These are phyloP conservation scores for Kodamaea laetipori DNA, from an alignment of 805 yeast genomes.

Conservation along the genomic window DNA sequence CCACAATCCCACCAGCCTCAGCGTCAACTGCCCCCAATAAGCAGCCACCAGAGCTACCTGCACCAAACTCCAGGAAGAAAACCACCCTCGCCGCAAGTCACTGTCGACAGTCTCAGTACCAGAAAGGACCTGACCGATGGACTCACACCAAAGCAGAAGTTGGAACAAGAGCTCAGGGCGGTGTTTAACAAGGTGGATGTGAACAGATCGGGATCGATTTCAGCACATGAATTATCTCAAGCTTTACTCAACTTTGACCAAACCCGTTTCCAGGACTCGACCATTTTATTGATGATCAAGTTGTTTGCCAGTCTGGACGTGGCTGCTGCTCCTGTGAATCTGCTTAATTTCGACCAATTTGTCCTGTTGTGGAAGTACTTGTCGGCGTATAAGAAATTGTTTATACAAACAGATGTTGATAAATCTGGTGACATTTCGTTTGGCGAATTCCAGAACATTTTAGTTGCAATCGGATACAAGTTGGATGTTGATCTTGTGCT, in stretches of 20 bases:
- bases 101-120: conserved; percentile 5
- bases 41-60: conserved; percentile 11
- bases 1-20: too few relatives aligned
- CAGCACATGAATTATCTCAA: conserved; percentile 56
- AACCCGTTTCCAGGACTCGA: conserved; percentile 59
- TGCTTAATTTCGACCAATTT: conserved; percentile 58
- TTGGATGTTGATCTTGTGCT: conserved; percentile 57
- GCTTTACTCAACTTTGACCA: conserved; percentile 67
- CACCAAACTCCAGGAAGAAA: conserved; percentile 21
- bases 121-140: conserved; percentile 3
- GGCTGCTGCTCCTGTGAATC: conserved; percentile 21
- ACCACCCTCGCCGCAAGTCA: conserved; percentile 18
- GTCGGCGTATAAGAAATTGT: conserved; percentile 64
- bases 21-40: conserved; percentile 11
- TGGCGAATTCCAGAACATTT: conserved; percentile 62
- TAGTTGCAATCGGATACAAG: conserved; percentile 67
- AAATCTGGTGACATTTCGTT: conserved; percentile 60
- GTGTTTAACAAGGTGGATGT: conserved; percentile 59
- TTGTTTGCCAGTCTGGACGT: conserved; percentile 48
- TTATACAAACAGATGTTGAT: conserved; percentile 62
- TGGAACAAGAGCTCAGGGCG: conserved; percentile 50
- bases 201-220: conserved; percentile 54
- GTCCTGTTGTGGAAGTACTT: conserved; percentile 69
- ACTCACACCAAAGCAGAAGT: conserved; percentile 43
- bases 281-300: conserved; percentile 62